Conservation (phyloP, 306 rosid genomes). For the Dalbergia cultrata region DNA sequence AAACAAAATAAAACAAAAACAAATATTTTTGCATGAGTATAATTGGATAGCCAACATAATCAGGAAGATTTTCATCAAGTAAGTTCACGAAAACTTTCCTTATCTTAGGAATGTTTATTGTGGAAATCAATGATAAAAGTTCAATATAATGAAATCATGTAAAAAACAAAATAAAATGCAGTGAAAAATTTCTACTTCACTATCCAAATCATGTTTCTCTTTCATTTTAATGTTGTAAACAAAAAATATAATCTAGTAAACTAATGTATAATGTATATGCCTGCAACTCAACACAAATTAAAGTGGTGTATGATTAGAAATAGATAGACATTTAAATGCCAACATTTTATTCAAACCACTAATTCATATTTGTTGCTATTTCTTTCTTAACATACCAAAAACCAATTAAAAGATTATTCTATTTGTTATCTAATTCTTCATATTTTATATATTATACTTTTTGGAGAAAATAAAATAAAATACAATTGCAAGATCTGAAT, state of each 20-base stretch:
- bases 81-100: not conserved
- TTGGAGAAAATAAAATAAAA: conserved; percentile 8
- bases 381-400: conserved; percentile 5
- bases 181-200: conserved; percentile 1
- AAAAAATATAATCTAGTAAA: not conserved
- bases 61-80: conserved; percentile 14
- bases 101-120: not conserved
- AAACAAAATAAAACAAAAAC: not conserved
- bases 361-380: conserved; percentile 11
- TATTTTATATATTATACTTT: not conserved
- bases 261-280: conserved; percentile 21
- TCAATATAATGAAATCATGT: not conserved
- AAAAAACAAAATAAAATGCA: not conserved
- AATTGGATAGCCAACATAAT: conserved; percentile 6
- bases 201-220: not conserved
- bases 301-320: not conserved
- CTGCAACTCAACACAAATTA: conserved; percentile 7
- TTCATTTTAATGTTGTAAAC: conserved; percentile 6
- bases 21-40: not conserved
- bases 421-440: not conserved
- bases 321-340: conserved; percentile 25
- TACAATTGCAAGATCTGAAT: conserved; percentile 39
- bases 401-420: not conserved
- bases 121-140: conserved; percentile 27
- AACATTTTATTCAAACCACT: conserved; percentile 11